phyloP scores from a whole-genome alignment of 352 stramenopile species.

The Phytopythium montanum region DNA sequence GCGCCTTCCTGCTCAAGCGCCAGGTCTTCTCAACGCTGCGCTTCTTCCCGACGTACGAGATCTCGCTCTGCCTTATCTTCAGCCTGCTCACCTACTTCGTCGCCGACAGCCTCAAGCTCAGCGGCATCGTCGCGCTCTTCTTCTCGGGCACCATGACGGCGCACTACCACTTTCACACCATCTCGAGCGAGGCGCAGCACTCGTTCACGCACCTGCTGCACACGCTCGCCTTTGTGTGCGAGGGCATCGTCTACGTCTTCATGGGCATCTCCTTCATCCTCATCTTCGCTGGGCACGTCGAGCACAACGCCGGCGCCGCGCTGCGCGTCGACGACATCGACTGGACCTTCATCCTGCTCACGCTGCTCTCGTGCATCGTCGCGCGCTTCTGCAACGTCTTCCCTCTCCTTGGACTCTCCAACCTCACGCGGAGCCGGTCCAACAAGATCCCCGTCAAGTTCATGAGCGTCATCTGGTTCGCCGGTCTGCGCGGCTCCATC shows the following conservation, averaged over 20 bases:
- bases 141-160: conserved; percentile 90
- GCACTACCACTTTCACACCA: conserved; percentile 86
- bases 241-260: conserved; percentile 86
- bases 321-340: conserved; percentile 79
- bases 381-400: conserved; percentile 79
- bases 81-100: conserved; percentile 86
- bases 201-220: conserved; percentile 84
- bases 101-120: conserved; percentile 71
- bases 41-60: conserved; percentile 85
- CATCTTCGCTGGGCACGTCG: conserved; percentile 70
- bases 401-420: conserved; percentile 67
- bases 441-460: conserved; percentile 69
- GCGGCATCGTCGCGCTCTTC: conserved; percentile 93
- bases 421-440: conserved; percentile 44
- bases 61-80: conserved; percentile 84
- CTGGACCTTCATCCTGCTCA: conserved; percentile 78
- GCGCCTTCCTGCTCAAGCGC: conserved; percentile 77
- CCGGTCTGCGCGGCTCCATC: conserved; percentile 91
- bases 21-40: conserved; percentile 65
- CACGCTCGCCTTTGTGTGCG: conserved; percentile 74
- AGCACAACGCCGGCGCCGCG: conserved; percentile 47
- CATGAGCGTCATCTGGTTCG: conserved; percentile 91
- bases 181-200: conserved; percentile 77
- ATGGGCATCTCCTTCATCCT: conserved; percentile 85
- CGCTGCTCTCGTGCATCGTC: conserved; percentile 62